Percentiles rank a stretch among this genome's conserved stretches.
These are phyloP conservation scores for Cynanchum wilfordii DNA, from an alignment of 257 asterid species.

Conservation along the genomic window DNA sequence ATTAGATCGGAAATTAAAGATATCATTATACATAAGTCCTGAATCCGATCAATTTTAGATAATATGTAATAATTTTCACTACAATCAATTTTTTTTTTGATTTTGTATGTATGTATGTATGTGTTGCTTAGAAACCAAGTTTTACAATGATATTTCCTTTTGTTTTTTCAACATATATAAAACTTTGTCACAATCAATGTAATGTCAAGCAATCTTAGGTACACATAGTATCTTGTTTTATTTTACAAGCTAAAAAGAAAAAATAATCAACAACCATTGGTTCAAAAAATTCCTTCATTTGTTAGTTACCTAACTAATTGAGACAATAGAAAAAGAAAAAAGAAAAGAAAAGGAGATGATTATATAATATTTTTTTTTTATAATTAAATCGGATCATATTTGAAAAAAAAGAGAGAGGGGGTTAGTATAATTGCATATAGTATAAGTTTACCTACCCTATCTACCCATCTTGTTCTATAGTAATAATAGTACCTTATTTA, in stretches of 20 bases:
- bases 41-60: too few species aligned
- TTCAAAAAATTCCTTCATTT: conserved; percentile 1
- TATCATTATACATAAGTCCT: too few species aligned
- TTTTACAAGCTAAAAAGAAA: neutral
- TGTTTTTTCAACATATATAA: too few species aligned
- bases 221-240: neutral
- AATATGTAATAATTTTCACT: too few species aligned
- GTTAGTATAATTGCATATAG: neutral
- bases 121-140: neutral
- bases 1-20: too few species aligned
- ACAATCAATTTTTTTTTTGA: too few species aligned
- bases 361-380: too few species aligned
- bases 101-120: too few species aligned
- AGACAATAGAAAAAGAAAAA: neutral
- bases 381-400: too few species aligned
- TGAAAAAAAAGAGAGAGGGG: too few species aligned
- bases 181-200: neutral
- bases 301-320: conserved; percentile 13
- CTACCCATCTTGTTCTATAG: conserved; percentile 14
- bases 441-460: conserved; percentile 17
- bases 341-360: neutral
- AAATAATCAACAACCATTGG: neutral
- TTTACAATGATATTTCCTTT: neutral
- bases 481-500: conserved; percentile 7
- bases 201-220: neutral